Conservation (phyloP, 73 alveolate species). For the Stentor coeruleus region DNA sequence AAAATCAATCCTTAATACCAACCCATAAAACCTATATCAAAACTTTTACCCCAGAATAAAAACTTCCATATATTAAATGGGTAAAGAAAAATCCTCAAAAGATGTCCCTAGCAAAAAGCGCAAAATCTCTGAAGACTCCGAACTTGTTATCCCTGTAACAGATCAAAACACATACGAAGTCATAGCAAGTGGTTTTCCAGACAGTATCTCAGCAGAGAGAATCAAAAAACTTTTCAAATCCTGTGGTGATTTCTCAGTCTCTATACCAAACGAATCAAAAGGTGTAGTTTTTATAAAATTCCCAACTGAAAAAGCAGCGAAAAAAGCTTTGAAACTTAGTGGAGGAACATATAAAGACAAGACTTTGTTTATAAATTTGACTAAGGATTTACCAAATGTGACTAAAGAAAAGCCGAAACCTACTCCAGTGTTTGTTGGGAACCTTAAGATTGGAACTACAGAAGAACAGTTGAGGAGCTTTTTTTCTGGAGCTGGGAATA, state of each 20-base stretch:
- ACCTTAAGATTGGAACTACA: conserved; percentile 67
- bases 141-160: neutral
- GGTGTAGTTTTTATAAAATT: conserved; percentile 16
- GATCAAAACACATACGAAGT: neutral
- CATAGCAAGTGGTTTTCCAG: conserved; percentile 7
- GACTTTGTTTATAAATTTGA: neutral
- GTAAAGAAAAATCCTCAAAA: neutral
- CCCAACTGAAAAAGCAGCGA: neutral
- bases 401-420: neutral
- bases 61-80: too few species aligned
- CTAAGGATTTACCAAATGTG: conserved; percentile 13
- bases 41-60: too few species aligned
- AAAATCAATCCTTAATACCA: too few species aligned
- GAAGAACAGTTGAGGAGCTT: conserved; percentile 64
- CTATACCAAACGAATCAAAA: conserved; percentile 1
- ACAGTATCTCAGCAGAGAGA: neutral
- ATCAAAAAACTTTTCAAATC: conserved; percentile 6
- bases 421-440: conserved; percentile 76
- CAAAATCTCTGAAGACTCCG: neutral
- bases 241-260: conserved; percentile 12
- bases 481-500: conserved; percentile 77
- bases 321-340: conserved; percentile 20
- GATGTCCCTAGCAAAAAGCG: neutral
- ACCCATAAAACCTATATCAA: too few species aligned
- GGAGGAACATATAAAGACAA: neutral